Percentiles rank a stretch among this genome's conserved stretches.
phyloP scores from a whole-genome alignment of 2,329 filamentous ascomycete genomes.

The Curvularia hawaiiensis region DNA sequence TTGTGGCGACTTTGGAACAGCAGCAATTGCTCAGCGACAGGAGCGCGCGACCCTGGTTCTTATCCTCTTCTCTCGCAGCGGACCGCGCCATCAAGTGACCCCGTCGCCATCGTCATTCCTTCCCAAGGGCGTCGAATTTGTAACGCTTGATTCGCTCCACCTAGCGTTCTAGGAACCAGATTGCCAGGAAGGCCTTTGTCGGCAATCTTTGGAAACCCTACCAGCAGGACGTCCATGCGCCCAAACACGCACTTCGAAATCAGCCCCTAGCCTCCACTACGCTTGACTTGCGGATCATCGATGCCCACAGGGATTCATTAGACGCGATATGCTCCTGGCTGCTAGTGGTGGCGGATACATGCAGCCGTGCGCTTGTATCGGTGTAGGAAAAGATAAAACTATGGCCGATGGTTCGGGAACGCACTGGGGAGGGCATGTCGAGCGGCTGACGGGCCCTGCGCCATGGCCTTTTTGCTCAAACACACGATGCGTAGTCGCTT shows the following conservation, averaged over 20 bases:
- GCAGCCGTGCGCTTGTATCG: slow-evolving; percentile 6
- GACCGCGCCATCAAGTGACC: slow-evolving; percentile 11
- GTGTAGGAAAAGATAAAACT: slow-evolving; percentile 12
- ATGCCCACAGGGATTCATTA: slow-evolving; percentile 14
- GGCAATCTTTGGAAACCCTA: slow-evolving; percentile 11
- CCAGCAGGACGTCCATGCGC: slow-evolving; percentile 13
- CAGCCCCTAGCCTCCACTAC: slow-evolving; percentile 9
- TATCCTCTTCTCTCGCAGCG: slow-evolving; percentile 5
- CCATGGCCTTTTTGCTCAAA: slow-evolving; percentile 1
- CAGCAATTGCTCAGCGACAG: background rate
- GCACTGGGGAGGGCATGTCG: slow-evolving; percentile 18
- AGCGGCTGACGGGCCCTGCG: slow-evolving; percentile 11
- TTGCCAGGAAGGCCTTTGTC: slow-evolving; percentile 15
- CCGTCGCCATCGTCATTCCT: slow-evolving; percentile 11
- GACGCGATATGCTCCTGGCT: slow-evolving; percentile 1
- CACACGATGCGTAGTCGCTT: slow-evolving; percentile 9
- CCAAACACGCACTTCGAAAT: slow-evolving; percentile 11
- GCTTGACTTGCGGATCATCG: slow-evolving; percentile 15
- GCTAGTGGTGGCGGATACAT: slow-evolving; percentile 7
- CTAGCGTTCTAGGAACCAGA: slow-evolving; percentile 17
- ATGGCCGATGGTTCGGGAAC: slow-evolving; percentile 13
- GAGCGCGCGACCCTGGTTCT: slow-evolving; percentile 11
- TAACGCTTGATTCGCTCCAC: slow-evolving; percentile 18
- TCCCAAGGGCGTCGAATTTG: slow-evolving; percentile 11
- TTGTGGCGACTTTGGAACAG: background rate